Percentiles rank a stretch among this genome's conserved stretches.
phyloP scores from a whole-genome alignment of 2,329 filamentous ascomycete species.

The Ascochyta lentis region DNA sequence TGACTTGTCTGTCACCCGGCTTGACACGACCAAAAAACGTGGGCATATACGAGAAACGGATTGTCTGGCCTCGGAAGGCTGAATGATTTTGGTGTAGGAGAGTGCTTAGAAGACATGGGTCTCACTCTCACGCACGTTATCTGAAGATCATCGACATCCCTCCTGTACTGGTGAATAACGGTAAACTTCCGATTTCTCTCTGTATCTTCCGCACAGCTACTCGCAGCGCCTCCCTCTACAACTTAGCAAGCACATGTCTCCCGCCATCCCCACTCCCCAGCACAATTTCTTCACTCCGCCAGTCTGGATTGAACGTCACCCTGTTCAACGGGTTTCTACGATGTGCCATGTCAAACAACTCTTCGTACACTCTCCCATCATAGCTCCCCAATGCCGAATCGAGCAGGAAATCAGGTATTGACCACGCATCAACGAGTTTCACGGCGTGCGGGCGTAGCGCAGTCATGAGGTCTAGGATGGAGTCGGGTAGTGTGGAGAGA shows the following conservation, averaged over 20 bases:
- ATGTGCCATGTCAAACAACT: constrained; percentile 60
- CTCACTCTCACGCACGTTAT: too few species aligned
- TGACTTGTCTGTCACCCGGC: too few species aligned
- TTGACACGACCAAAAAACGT: too few species aligned
- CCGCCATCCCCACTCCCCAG: constrained; percentile 53
- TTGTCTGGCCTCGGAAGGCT: too few species aligned
- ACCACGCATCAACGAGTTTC: constrained; percentile 60
- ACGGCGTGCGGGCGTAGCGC: constrained; percentile 60
- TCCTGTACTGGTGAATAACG: too few species aligned
- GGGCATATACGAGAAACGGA: too few species aligned
- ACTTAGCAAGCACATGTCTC: constrained; percentile 34
- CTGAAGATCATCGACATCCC: too few species aligned
- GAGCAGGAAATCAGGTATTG: constrained; percentile 60
- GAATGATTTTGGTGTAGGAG: too few species aligned
- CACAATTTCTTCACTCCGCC: constrained; percentile 58
- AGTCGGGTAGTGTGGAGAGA: constrained; percentile 50
- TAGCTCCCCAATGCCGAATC: constrained; percentile 60
- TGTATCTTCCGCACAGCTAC: too few species aligned
- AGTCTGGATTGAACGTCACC: constrained; percentile 59
- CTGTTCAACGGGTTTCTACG: constrained; percentile 59
- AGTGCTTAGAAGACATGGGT: too few species aligned
- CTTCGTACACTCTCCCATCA: constrained; percentile 62
- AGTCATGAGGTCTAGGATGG: constrained; percentile 56
- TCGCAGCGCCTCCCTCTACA: constrained; percentile 14
- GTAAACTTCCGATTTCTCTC: too few species aligned